Conservation (phyloP, 495 filamentous ascomycete species). For the Xylaria grammica region DNA sequence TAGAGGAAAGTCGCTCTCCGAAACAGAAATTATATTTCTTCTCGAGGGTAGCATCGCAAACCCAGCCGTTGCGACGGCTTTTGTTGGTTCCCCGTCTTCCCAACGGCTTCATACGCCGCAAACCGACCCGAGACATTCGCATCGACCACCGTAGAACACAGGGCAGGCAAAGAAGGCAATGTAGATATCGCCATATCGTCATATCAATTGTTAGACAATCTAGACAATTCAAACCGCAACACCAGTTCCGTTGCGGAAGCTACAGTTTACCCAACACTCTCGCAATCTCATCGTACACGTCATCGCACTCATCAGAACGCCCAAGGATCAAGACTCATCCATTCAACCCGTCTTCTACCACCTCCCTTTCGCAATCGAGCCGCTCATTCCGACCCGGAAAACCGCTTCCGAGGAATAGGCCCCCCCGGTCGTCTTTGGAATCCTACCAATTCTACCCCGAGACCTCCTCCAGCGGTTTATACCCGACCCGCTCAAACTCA, state of each 20-base stretch:
- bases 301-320: not conserved
- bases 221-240: conserved; percentile 2
- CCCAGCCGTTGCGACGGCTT: conserved; percentile 50
- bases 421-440: conserved; percentile 64
- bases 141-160: conserved; percentile 43
- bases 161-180: not conserved
- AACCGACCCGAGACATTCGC: conserved; percentile 35
- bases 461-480: conserved; percentile 39
- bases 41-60: not conserved
- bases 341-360: conserved; percentile 40
- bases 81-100: conserved; percentile 36
- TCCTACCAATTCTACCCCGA: conserved; percentile 66
- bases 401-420: conserved; percentile 40
- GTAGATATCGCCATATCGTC: not conserved
- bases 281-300: not conserved
- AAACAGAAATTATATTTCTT: not conserved
- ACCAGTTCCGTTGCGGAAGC: not conserved
- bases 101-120: conserved; percentile 54
- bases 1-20: not conserved
- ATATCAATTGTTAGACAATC: conserved; percentile 3
- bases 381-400: conserved; percentile 24
- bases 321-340: conserved; percentile 23
- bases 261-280: not conserved
- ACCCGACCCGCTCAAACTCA: conserved; percentile 22
- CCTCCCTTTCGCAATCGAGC: conserved; percentile 53